Percentiles rank a stretch among this genome's conserved stretches.
phyloP scores from a whole-genome alignment of 306 rosid species.

The Quillaja saponaria region DNA sequence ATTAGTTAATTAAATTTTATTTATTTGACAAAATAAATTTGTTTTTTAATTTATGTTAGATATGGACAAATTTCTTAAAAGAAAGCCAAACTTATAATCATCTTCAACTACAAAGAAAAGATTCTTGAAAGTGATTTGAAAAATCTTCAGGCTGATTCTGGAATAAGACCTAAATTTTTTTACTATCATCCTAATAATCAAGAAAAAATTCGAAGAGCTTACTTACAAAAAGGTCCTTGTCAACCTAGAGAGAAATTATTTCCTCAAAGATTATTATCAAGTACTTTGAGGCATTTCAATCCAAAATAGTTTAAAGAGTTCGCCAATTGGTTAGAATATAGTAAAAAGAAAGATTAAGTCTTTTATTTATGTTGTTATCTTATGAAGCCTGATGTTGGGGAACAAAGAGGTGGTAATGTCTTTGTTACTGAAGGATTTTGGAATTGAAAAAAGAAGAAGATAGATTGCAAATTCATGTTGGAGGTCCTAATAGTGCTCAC shows the following conservation, averaged over 20 bases:
- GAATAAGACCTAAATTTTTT: background rate
- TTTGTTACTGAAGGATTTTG: background rate
- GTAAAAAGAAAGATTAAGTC: background rate
- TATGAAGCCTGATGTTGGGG: background rate
- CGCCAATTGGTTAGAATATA: background rate
- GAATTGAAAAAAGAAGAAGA: background rate
- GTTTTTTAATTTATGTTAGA: no score
- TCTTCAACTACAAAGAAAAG: no score
- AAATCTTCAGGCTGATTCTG: background rate
- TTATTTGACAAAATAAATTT: no score
- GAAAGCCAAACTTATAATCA: no score
- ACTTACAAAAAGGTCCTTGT: background rate
- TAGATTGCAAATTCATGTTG: background rate
- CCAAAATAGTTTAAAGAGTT: background rate
- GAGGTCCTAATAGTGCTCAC: background rate
- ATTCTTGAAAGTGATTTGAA: background rate
- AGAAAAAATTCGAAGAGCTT: background rate
- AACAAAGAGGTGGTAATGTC: background rate
- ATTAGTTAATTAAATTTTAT: no score
- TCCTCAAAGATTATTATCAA: background rate
- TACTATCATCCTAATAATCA: background rate
- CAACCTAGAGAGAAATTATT: background rate
- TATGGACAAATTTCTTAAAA: no score
- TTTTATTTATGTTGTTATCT: constrained; percentile 12
- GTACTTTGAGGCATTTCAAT: background rate